Conservation (phyloP, 495 filamentous ascomycete genomes). For the Thozetella sp. region DNA sequence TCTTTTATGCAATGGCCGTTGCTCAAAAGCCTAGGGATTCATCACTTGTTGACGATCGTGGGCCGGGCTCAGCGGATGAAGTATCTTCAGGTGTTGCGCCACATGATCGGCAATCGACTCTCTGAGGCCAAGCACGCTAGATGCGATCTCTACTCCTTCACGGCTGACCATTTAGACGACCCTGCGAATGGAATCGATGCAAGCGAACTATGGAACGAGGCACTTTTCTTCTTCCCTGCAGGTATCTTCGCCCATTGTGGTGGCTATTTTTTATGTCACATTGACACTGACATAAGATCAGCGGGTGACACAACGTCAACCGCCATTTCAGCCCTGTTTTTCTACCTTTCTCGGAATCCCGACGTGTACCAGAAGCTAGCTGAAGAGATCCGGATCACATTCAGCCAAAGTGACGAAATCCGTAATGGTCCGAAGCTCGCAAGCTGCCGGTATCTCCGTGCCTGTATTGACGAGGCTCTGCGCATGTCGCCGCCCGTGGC, state of each 20-base stretch:
- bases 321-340: background rate
- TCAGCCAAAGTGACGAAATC: conserved; percentile 36
- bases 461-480: conserved; percentile 60
- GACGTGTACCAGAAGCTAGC: conserved; percentile 35
- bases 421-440: conserved; percentile 36
- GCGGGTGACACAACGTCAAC: background rate
- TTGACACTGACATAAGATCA: too few species aligned
- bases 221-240: too few species aligned
- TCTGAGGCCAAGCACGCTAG: too few species aligned
- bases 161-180: too few species aligned
- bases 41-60: conserved; percentile 52
- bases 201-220: too few species aligned
- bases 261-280: too few species aligned
- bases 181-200: too few species aligned
- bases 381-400: conserved; percentile 36
- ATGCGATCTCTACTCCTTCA: too few species aligned
- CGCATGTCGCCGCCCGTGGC: conserved; percentile 56
- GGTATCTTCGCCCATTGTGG: too few species aligned
- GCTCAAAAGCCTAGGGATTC: conserved; percentile 4
- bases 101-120: too few species aligned
- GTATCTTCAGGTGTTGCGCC: too few species aligned
- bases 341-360: conserved; percentile 23
- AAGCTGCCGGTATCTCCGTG: conserved; percentile 44
- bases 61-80: too few species aligned
- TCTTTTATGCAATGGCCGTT: conserved; percentile 13